phyloP scores from a whole-genome alignment of 1,139 yeast genomes.

The Pichia sp. region DNA sequence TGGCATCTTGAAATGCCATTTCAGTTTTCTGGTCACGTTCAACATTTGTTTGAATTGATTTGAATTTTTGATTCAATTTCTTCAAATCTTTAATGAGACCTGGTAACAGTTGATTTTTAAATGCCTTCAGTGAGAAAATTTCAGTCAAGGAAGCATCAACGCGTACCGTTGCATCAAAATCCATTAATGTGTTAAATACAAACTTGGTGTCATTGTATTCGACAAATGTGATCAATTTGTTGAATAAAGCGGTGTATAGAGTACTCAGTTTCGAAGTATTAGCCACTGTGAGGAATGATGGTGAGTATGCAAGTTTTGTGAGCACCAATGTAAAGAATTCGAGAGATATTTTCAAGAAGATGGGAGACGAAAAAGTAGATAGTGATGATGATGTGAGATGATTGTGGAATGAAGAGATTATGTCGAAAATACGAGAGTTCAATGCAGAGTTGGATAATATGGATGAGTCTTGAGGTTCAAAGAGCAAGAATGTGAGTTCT shows the following conservation, averaged over 20 bases:
- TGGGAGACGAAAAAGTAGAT: no score
- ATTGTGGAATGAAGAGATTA: no score
- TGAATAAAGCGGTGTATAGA: constrained; percentile 7
- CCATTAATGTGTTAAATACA: constrained; percentile 12
- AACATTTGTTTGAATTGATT: constrained; percentile 2
- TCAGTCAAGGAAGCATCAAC: constrained; percentile 6
- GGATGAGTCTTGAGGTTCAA: constrained; percentile 14
- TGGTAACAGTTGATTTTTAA: constrained; percentile 9
- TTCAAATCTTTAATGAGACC: constrained; percentile 15
- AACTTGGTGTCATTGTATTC: constrained; percentile 14
- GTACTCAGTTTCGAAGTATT: not conserved
- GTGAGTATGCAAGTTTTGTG: constrained; percentile 18
- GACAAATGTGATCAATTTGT: constrained; percentile 7
- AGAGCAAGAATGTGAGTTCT: constrained; percentile 14
- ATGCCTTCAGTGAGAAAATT: constrained; percentile 7
- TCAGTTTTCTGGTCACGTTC: not conserved
- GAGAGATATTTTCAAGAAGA: constrained; percentile 15
- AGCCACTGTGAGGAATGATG: constrained; percentile 8
- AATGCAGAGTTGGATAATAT: no score
- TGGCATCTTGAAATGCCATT: constrained; percentile 1
- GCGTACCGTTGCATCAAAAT: constrained; percentile 14
- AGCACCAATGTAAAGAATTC: constrained; percentile 18
- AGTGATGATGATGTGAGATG: no score
- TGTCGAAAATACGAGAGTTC: no score
- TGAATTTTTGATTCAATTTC: constrained; percentile 6